Base-by-base conservation (phyloP, 768 basidiomycete genomes). In the Paxillus ammoniavirescens region DNA sequence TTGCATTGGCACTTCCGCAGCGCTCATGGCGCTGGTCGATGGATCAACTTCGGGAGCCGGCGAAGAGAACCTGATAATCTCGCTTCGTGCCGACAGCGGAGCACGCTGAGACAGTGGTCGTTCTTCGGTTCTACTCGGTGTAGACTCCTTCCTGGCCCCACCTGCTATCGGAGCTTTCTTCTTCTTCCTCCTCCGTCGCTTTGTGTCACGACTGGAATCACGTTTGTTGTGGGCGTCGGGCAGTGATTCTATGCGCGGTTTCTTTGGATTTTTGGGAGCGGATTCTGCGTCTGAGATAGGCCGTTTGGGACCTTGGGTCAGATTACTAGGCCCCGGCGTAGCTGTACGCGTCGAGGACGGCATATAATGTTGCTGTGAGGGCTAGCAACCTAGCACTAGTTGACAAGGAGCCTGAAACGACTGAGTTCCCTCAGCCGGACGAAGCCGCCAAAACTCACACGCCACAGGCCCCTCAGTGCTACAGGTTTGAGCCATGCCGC, bases 381-480 rank as follows among this genome's bases (percentile, higher is more conserved):
- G 35, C 18, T 17, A 42, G 45, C 35, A 23, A 28, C 28, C 21
- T 21, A 26, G 5, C 26, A 26, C 26, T 42, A 5, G 30, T 10
- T 42, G 43, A 44, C 44, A 43, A 42, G 17, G 45, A 45, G 35
- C 35, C 15, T 13, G 21, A n/a, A 35, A 30, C 15, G 37, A 31
- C 36, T 30, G n/a, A 48, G 41, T n/a, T 13, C 41, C 35, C 37
- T 15, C 49, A 41, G 37, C 37, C 6, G 41, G 18, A 18, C 28
- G 47, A 23, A 7, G 30, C 10, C 26, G 46, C n/a, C 17, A 30
- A 55, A 47, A 2, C 55, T 68, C 66, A 48, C 65, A 66, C 65
- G 65, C 65, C 66, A 68, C 65, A 9, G 8, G 31, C 37, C 36
- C 17, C 30, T 89, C 88, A 13, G n/a, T n/a, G n/a, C n/a, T n/a